Percentiles rank a stretch among this genome's conserved stretches.
phyloP scores from a whole-genome alignment of 768 basidiomycete genomes.

The Multifurca ochricompacta region DNA sequence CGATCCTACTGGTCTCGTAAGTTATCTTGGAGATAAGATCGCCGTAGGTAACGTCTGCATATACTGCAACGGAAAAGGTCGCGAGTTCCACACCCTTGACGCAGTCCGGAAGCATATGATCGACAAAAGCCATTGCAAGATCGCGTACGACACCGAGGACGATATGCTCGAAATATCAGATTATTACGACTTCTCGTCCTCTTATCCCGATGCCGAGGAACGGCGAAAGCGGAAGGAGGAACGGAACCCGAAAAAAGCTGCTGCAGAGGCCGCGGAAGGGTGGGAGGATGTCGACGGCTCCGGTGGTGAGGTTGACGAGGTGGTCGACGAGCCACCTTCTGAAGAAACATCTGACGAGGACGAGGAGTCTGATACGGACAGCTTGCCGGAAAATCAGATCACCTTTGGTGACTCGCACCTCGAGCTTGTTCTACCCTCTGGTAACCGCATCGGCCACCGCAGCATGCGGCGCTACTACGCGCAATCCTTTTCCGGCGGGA shows the following conservation, averaged over 20 bases:
- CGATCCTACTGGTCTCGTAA: conserved; percentile 73
- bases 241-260: conserved; percentile 7
- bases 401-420: conserved; percentile 73
- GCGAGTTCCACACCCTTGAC: conserved; percentile 75
- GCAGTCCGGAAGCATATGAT: conserved; percentile 94
- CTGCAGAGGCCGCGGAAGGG: conserved; percentile 24
- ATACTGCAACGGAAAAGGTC: conserved; percentile 75
- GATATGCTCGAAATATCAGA: conserved; percentile 87
- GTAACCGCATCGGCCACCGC: conserved; percentile 87
- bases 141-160: conserved; percentile 75
- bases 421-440: conserved; percentile 91
- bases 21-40: conserved; percentile 88
- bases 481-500: conserved; percentile 57
- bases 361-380: conserved; percentile 33
- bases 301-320: conserved; percentile 30
- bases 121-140: conserved; percentile 95
- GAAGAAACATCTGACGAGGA: conserved; percentile 35
- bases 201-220: conserved; percentile 55
- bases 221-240: conserved; percentile 19
- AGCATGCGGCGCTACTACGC: conserved; percentile 79
- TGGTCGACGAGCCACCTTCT: conserved; percentile 26
- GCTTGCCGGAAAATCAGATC: conserved; percentile 45
- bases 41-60: conserved; percentile 91
- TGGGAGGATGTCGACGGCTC: conserved; percentile 30
- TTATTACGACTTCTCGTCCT: conserved; percentile 83